Evolutionary conservation across 2,329 filamentous ascomycete species (phyloP).

Genomic region (Ophiostoma ulmi): DNA sequence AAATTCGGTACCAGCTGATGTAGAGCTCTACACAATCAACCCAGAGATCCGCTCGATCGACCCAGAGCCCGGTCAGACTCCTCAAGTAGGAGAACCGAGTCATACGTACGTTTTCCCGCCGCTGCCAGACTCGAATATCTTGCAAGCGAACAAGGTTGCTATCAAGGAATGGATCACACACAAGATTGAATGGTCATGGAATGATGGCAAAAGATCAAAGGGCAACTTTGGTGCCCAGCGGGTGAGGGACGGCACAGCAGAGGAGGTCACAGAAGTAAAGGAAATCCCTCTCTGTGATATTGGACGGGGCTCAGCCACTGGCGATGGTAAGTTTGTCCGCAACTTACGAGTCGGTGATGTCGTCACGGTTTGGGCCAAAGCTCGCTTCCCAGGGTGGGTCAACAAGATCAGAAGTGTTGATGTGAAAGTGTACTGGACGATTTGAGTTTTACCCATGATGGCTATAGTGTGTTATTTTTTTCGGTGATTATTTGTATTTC

Average conservation of each 20-base stretch:
- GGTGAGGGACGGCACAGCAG: background rate
- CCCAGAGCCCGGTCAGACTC: background rate
- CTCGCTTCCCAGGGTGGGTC: constrained; percentile 51
- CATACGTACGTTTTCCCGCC: constrained; percentile 39
- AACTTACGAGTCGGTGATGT: constrained; percentile 55
- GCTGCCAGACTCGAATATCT: constrained; percentile 36
- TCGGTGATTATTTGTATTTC: background rate
- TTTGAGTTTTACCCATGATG: constrained; percentile 31
- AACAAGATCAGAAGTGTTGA: constrained; percentile 48
- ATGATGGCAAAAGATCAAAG: constrained; percentile 37
- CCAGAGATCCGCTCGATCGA: background rate
- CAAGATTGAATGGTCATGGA: constrained; percentile 49
- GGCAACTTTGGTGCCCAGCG: background rate
- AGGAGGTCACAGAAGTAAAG: background rate
- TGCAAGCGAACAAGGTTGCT: constrained; percentile 46
- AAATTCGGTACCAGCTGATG: background rate
- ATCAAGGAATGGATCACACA: constrained; percentile 37
- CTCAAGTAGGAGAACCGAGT: background rate
- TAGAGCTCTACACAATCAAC: background rate
- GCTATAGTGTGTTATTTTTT: background rate
- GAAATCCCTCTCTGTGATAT: background rate
- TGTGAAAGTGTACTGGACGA: constrained; percentile 56
- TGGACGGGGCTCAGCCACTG: constrained; percentile 34
- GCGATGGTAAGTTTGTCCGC: constrained; percentile 52
- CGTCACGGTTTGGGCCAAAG: constrained; percentile 57